Conservation (phyloP, 208 protist genomes). For the Trypanosoma scelopori region DNA sequence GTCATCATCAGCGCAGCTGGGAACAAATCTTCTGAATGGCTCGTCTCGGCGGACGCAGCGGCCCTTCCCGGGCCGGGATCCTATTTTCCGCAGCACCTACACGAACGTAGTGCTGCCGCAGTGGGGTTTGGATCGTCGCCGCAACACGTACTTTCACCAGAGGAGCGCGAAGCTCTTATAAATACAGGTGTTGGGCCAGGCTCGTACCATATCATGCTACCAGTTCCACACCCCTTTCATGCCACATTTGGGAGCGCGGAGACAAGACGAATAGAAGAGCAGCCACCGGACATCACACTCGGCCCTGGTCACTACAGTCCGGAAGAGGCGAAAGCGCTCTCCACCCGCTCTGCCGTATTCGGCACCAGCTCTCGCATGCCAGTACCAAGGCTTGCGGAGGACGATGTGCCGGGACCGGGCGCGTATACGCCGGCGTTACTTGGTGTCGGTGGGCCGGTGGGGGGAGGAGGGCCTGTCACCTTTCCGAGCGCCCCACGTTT, state of each 20-base stretch:
- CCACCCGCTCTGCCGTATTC: constrained; percentile 12
- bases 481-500: constrained; percentile 27
- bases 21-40: constrained; percentile 16
- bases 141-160: constrained; percentile 10
- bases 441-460: neutral
- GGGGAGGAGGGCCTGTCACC: constrained; percentile 15
- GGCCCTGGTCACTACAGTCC: constrained; percentile 27
- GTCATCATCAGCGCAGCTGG: constrained; percentile 18
- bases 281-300: constrained; percentile 1
- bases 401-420: constrained; percentile 45
- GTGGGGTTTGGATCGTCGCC: constrained; percentile 34
- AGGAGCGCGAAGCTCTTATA: constrained; percentile 16
- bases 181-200: constrained; percentile 39
- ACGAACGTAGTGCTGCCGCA: constrained; percentile 8
- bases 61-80: constrained; percentile 47
- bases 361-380: constrained; percentile 13
- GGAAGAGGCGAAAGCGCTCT: neutral
- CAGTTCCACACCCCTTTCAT: constrained; percentile 22
- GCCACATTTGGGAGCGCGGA: constrained; percentile 18
- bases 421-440: constrained; percentile 8
- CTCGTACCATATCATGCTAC: constrained; percentile 34
- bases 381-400: neutral
- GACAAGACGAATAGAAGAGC: neutral
- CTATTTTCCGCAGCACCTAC: constrained; percentile 38
- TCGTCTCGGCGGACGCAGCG: constrained; percentile 7